These are phyloP conservation scores for Claviceps purpurea DNA, from an alignment of 2,329 filamentous ascomycete genomes.

Conservation along the genomic window DNA sequence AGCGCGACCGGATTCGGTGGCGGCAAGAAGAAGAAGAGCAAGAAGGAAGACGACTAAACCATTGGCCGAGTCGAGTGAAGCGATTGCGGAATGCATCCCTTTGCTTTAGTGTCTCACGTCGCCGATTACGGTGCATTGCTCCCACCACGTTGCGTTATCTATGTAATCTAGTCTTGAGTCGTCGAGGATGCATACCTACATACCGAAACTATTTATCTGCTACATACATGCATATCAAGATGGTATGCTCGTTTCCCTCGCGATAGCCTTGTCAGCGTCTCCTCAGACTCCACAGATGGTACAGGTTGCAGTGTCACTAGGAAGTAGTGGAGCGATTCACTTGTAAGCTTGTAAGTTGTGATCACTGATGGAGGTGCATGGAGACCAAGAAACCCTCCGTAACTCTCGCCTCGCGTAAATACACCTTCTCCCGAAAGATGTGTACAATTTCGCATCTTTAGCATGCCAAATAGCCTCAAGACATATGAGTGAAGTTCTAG, in stretches of 20 bases:
- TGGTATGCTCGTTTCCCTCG: neutral
- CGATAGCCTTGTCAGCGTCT: neutral
- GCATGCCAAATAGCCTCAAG: too few species aligned
- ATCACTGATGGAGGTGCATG: too few species aligned
- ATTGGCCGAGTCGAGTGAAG: neutral
- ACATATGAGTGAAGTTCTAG: too few species aligned
- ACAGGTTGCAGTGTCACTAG: too few species aligned
- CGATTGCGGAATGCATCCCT: constrained; percentile 15
- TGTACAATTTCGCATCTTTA: too few species aligned
- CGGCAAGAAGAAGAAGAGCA: constrained; percentile 55
- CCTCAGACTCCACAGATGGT: neutral
- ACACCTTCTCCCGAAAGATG: too few species aligned
- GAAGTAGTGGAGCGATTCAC: neutral
- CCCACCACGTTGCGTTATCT: too few species aligned
- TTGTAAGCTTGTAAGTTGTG: neutral
- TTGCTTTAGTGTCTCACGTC: constrained; percentile 5
- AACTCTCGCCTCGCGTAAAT: too few species aligned
- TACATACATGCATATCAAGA: neutral
- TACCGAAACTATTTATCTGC: too few species aligned
- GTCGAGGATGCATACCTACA: too few species aligned
- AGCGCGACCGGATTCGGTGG: constrained; percentile 31
- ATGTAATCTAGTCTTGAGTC: too few species aligned
- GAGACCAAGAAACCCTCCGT: too few species aligned
- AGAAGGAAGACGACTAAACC: constrained; percentile 44
- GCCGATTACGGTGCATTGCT: neutral